These are phyloP conservation scores for Isatis lusitanica DNA, from an alignment of 441 rosid species.

Conservation along the genomic window DNA sequence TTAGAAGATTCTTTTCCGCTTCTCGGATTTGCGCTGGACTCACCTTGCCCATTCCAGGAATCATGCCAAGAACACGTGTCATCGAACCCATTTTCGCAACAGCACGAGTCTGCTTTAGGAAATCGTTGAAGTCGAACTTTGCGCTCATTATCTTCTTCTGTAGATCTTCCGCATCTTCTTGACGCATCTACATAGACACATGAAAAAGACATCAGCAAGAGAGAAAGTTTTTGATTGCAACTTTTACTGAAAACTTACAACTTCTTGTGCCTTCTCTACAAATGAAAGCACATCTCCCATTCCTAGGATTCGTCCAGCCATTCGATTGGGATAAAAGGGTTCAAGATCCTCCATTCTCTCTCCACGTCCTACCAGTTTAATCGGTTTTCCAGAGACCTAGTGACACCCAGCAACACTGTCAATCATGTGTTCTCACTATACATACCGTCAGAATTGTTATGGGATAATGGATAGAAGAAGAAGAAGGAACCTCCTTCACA, in stretches of 20 bases:
- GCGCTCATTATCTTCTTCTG: constrained; percentile 99
- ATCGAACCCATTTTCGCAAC: constrained; percentile 98
- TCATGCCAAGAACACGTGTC: constrained; percentile 94
- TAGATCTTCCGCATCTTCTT: constrained; percentile 97
- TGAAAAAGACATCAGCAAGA: constrained; percentile 2
- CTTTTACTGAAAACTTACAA: constrained; percentile 52
- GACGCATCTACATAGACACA: constrained; percentile 61
- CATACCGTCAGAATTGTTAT: not conserved
- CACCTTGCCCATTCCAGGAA: constrained; percentile 97
- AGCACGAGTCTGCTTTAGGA: constrained; percentile 91
- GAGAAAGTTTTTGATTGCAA: not conserved
- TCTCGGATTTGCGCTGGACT: constrained; percentile 95
- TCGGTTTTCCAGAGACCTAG: constrained; percentile 96
- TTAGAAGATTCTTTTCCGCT: constrained; percentile 82
- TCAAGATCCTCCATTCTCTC: constrained; percentile 98
- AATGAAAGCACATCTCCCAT: constrained; percentile 99
- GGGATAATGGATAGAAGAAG: not conserved
- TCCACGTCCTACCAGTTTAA: constrained; percentile 97
- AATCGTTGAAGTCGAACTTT: constrained; percentile 96
- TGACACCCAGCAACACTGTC: constrained; percentile 23
- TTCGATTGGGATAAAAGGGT: constrained; percentile 95
- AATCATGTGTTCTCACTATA: not conserved
- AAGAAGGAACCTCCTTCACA: constrained; percentile 78
- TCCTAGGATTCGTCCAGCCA: constrained; percentile 97
- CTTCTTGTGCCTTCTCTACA: constrained; percentile 98